A percentile compares a stretch with the other conserved stretches of the same genome.
These are phyloP conservation scores for Macrophomina pseudophaseolina DNA, from an alignment of 2,329 filamentous ascomycete species.

Conservation along the genomic window DNA sequence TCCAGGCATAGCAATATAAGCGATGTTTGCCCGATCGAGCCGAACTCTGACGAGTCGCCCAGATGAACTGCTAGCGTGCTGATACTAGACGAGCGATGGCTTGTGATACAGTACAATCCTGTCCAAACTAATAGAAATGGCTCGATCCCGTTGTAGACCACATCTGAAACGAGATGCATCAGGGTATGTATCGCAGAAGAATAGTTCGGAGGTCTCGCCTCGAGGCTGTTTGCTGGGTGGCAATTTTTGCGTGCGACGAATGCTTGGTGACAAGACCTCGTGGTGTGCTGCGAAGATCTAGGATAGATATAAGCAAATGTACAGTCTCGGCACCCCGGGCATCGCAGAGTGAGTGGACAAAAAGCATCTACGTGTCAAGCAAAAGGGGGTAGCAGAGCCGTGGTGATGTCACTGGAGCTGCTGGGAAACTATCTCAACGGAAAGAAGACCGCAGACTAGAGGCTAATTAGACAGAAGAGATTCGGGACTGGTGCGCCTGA, in stretches of 20 bases:
- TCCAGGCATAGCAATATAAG: not conserved
- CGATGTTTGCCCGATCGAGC: not conserved
- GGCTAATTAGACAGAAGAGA: not conserved
- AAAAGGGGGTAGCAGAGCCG: not conserved
- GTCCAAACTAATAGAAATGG: not conserved
- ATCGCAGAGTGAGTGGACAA: not conserved
- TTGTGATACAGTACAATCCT: not conserved
- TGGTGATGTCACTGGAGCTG: slow-evolving; percentile 1
- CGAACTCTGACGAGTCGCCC: not conserved
- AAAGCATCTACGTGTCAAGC: not conserved
- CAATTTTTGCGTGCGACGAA: not conserved
- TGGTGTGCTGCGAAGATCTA: not conserved
- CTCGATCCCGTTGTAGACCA: not conserved
- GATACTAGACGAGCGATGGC: not conserved
- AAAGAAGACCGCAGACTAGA: not conserved
- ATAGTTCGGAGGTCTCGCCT: not conserved
- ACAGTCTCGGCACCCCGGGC: not conserved
- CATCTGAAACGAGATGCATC: not conserved
- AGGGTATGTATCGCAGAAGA: not conserved
- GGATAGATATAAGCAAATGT: not conserved
- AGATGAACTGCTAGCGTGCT: not conserved
- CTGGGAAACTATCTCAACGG: not conserved
- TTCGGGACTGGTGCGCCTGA: not conserved
- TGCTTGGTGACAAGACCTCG: not conserved
- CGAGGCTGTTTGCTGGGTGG: not conserved